These are phyloP conservation scores for Fusarium goolgardi DNA, from an alignment of 2,329 filamentous ascomycete genomes.

Conservation along the genomic window DNA sequence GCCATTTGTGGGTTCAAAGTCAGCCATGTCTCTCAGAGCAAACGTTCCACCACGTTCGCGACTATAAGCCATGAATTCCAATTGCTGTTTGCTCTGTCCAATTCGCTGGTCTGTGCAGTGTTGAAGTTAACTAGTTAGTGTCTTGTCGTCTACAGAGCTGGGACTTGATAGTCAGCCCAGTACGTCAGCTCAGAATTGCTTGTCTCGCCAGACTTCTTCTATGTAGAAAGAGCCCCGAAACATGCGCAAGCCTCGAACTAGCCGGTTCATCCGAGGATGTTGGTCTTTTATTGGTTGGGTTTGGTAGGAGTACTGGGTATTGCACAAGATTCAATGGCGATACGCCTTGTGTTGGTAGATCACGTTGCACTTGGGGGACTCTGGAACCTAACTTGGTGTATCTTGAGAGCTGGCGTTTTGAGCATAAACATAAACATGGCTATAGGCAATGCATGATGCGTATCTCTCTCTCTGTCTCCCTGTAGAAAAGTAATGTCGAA, in stretches of 20 bases:
- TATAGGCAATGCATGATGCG: constrained; percentile 1
- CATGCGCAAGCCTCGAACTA: constrained; percentile 13
- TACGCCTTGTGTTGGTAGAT: constrained; percentile 25
- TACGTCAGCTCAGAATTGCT: constrained; percentile 24
- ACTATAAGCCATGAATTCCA: constrained; percentile 36
- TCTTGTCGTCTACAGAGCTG: constrained; percentile 27
- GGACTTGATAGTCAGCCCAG: constrained; percentile 17
- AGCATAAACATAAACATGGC: neutral
- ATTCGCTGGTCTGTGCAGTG: constrained; percentile 12
- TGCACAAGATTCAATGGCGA: constrained; percentile 34
- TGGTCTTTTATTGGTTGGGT: constrained; percentile 5
- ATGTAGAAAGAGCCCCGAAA: constrained; percentile 19
- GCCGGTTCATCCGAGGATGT: constrained; percentile 16
- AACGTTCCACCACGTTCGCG: constrained; percentile 30
- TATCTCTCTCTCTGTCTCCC: neutral
- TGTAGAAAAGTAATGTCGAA: constrained; percentile 3
- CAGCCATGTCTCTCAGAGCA: constrained; percentile 34
- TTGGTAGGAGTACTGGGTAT: constrained; percentile 22
- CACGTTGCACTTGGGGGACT: constrained; percentile 24
- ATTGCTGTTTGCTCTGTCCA: constrained; percentile 9
- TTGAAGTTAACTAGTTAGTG: neutral
- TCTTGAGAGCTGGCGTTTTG: neutral
- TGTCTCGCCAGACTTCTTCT: constrained; percentile 6
- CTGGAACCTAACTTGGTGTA: neutral
- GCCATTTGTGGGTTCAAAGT: neutral